These are phyloP conservation scores for Salvia hispanica DNA, from an alignment of 257 asterid genomes.

Conservation along the genomic window DNA sequence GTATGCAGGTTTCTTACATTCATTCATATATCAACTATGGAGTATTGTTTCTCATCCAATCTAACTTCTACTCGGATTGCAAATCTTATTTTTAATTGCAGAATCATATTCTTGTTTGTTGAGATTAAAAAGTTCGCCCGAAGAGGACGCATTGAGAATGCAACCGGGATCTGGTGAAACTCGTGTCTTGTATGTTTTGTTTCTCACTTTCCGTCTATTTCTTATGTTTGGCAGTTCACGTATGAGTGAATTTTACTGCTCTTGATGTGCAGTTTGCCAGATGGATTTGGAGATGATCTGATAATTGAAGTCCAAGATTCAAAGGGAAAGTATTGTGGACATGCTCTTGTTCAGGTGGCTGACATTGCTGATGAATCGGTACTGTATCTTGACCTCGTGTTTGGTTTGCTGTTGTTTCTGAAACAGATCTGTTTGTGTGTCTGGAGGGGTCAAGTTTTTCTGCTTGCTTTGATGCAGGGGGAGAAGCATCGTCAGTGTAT, in stretches of 20 bases:
- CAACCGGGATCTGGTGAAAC: slow-evolving; percentile 98
- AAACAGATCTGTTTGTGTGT: slow-evolving; percentile 14
- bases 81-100: slow-evolving; percentile 34
- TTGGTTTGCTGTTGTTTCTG: slow-evolving; percentile 5
- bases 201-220: slow-evolving; percentile 18
- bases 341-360: slow-evolving; percentile 83
- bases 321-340: slow-evolving; percentile 78
- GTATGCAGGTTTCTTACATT: slow-evolving; percentile 36
- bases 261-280: slow-evolving; percentile 66
- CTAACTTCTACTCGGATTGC: slow-evolving; percentile 4
- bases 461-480: slow-evolving; percentile 54
- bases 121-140: slow-evolving; percentile 83
- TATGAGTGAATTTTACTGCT: slow-evolving; percentile 27
- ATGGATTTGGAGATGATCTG: slow-evolving; percentile 90
- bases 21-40: neutral
- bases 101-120: slow-evolving; percentile 81
- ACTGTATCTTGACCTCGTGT: slow-evolving; percentile 29
- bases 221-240: slow-evolving; percentile 4
- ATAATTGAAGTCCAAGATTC: slow-evolving; percentile 80
- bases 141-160: slow-evolving; percentile 82
- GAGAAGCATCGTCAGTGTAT: slow-evolving; percentile 83
- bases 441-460: slow-evolving; percentile 24
- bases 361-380: slow-evolving; percentile 94
- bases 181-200: slow-evolving; percentile 72
- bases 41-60: slow-evolving; percentile 13